These are phyloP conservation scores for Fusarium piperis DNA, from an alignment of 2,329 filamentous ascomycete genomes.

Conservation along the genomic window DNA sequence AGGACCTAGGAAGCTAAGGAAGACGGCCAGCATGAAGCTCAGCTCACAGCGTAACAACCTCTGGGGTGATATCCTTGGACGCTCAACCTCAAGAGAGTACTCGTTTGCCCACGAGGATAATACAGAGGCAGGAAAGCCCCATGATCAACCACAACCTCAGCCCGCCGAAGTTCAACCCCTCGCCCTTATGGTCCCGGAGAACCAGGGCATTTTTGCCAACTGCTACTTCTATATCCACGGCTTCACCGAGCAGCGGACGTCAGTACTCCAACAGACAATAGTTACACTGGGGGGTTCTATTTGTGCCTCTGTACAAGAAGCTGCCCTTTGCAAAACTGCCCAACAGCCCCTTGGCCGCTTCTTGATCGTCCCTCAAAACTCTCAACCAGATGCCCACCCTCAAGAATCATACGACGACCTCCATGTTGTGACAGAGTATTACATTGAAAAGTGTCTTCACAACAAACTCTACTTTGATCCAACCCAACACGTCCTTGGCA, in stretches of 20 bases:
- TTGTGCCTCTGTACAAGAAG: slow-evolving; percentile 54
- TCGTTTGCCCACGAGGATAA: slow-evolving; percentile 44
- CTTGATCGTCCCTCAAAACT: slow-evolving; percentile 64
- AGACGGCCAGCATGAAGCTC: slow-evolving; percentile 86
- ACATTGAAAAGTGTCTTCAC: slow-evolving; percentile 88
- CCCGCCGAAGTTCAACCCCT: slow-evolving; percentile 12
- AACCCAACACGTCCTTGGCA: slow-evolving; percentile 75
- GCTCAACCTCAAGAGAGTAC: slow-evolving; percentile 48
- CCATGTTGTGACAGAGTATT: slow-evolving; percentile 84
- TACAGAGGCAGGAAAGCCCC: slow-evolving; percentile 8
- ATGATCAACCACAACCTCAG: slow-evolving; percentile 12
- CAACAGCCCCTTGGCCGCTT: slow-evolving; percentile 54
- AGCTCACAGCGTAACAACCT: slow-evolving; percentile 81
- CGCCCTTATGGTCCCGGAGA: slow-evolving; percentile 18
- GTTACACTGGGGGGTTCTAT: slow-evolving; percentile 58
- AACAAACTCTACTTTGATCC: slow-evolving; percentile 77
- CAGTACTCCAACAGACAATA: slow-evolving; percentile 59
- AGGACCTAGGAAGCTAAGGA: slow-evolving; percentile 82
- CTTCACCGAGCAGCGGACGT: slow-evolving; percentile 63
- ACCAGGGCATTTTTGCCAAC: slow-evolving; percentile 59
- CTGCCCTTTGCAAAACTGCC: slow-evolving; percentile 44
- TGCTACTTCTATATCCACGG: slow-evolving; percentile 70
- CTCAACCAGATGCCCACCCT: slow-evolving; percentile 57
- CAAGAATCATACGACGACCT: slow-evolving; percentile 50
- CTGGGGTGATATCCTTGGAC: slow-evolving; percentile 88